phyloP scores from a whole-genome alignment of 768 basidiomycete genomes.

The Glaciozyma antarctica region DNA sequence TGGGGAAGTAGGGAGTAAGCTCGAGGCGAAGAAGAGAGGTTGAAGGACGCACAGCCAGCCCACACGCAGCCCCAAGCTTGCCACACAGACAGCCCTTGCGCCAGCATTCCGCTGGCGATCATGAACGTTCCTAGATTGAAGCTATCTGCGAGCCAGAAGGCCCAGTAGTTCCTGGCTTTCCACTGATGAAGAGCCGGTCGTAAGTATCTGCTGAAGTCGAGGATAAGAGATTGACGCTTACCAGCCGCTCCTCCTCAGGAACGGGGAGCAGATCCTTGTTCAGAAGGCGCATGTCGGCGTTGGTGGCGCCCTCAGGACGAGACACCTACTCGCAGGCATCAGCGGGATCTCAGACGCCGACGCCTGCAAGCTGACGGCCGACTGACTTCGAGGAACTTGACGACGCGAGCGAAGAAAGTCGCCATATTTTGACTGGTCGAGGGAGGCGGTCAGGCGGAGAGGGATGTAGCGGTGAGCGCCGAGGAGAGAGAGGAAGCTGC shows the following conservation, averaged over 20 bases:
- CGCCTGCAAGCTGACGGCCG: no score
- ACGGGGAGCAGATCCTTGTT: conserved; percentile 25
- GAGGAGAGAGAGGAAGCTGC: not conserved
- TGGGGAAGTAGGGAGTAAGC: no score
- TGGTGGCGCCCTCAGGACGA: not conserved
- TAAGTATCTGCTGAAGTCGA: conserved; percentile 1
- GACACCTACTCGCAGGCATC: not conserved
- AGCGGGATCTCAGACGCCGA: no score
- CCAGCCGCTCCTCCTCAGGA: not conserved
- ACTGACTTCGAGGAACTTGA: not conserved
- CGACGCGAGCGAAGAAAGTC: not conserved
- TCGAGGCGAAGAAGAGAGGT: no score
- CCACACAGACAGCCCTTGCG: conserved; percentile 65
- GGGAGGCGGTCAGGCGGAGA: not conserved
- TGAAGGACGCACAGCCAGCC: conserved; percentile 39
- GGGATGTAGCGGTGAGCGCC: no score
- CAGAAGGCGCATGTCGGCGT: not conserved
- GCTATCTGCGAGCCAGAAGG: conserved; percentile 69
- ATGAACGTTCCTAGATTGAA: conserved; percentile 43
- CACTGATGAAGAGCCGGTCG: not conserved
- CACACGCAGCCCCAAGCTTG: conserved; percentile 73
- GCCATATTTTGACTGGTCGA: not conserved
- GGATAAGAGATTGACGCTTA: not conserved
- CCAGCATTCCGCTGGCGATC: conserved; percentile 39
- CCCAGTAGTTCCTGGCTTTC: not conserved